These are phyloP conservation scores for Coprinopsis marcescibilis DNA, from an alignment of 768 basidiomycete genomes.

Conservation along the genomic window DNA sequence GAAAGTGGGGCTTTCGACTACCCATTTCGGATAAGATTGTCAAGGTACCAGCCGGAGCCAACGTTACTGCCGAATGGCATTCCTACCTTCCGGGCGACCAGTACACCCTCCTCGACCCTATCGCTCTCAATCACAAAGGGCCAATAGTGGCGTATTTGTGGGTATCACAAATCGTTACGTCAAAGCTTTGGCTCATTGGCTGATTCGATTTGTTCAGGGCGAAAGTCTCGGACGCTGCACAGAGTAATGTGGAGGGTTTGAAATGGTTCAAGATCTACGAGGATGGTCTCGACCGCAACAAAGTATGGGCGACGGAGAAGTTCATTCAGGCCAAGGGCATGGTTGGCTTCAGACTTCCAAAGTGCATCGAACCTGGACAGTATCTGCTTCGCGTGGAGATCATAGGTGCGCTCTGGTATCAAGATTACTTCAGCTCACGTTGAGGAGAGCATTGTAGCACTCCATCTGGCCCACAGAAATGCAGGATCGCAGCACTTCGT, in stretches of 20 bases:
- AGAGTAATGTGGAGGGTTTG: conserved; percentile 41
- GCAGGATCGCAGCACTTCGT: conserved; percentile 56
- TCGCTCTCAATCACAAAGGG: conserved; percentile 48
- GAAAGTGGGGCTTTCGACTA: conserved; percentile 46
- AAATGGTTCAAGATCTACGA: conserved; percentile 53
- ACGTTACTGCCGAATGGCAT: conserved; percentile 49
- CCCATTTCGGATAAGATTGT: conserved; percentile 41
- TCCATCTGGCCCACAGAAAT: conserved; percentile 38
- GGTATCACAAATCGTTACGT: conserved; percentile 12
- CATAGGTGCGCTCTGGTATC: conserved; percentile 32
- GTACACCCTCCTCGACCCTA: conserved; percentile 37
- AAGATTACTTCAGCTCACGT: neutral
- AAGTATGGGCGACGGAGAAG: conserved; percentile 41
- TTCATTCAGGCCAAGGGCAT: conserved; percentile 44
- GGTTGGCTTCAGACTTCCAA: conserved; percentile 39
- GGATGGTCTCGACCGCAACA: conserved; percentile 28
- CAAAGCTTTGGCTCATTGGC: neutral
- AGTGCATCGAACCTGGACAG: conserved; percentile 39
- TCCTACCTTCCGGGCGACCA: conserved; percentile 40
- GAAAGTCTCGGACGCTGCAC: conserved; percentile 38
- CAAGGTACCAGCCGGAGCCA: conserved; percentile 45
- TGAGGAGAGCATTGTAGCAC: conserved; percentile 22
- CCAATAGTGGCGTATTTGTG: conserved; percentile 48
- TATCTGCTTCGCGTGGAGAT: conserved; percentile 46
- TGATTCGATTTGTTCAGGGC: conserved; percentile 27